A percentile compares a stretch with the other conserved stretches of the same genome.
Conservation (phyloP, 371 early-diverging fungal species). For the Lichtheimia hyalospora region DNA sequence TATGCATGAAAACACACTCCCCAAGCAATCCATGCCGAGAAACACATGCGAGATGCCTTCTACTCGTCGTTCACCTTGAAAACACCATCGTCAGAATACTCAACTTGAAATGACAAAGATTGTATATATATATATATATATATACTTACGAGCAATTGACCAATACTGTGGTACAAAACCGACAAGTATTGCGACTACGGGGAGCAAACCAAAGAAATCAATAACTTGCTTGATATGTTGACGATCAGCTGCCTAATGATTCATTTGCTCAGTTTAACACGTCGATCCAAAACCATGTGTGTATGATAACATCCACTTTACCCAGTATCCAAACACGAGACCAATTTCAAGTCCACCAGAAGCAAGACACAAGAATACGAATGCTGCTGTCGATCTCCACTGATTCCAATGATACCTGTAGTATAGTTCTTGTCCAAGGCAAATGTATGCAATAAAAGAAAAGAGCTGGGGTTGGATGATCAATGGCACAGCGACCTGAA, state of each 20-base stretch:
- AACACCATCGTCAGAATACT: too few relatives aligned
- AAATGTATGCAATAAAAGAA: conserved; percentile 34
- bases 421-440: conserved; percentile 45
- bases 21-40: conserved; percentile 44
- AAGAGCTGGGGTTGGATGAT: conserved; percentile 59
- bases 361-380: conserved; percentile 8
- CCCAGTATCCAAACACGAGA: conserved; percentile 23
- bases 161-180: conserved; percentile 57
- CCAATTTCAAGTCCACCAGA: conserved; percentile 28
- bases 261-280: too few relatives aligned
- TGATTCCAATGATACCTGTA: conserved; percentile 33
- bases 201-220: conserved; percentile 42
- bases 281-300: too few relatives aligned
- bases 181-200: conserved; percentile 34
- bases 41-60: conserved; percentile 49
- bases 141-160: conserved; percentile 40
- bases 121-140: too few relatives aligned
- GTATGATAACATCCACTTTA: background rate
- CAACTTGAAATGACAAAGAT: too few relatives aligned
- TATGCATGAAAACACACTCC: conserved; percentile 48
- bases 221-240: conserved; percentile 5
- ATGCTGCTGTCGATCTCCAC: conserved; percentile 3
- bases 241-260: conserved; percentile 9
- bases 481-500: conserved; percentile 50
- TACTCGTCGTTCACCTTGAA: conserved; percentile 25